phyloP scores from a whole-genome alignment of 306 rosid genomes.

The Lathyrus aphaca region DNA sequence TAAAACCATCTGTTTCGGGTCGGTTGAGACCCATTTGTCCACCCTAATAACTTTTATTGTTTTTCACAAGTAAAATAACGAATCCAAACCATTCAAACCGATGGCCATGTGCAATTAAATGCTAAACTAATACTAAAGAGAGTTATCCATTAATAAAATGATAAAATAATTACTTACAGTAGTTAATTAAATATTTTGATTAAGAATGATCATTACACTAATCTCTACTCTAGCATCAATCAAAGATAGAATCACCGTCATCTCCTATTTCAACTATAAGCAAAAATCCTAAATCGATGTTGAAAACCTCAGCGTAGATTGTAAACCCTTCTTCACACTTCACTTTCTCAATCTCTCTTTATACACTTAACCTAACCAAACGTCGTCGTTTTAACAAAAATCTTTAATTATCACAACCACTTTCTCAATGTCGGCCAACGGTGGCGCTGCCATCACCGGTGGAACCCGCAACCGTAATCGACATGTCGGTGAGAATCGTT shows the following conservation, averaged over 20 bases:
- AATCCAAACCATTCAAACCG: no score
- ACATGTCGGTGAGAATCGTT: conserved; percentile 65
- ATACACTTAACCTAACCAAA: conserved; percentile 35
- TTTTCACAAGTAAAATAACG: no score
- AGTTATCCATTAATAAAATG: not conserved
- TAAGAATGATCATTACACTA: conserved; percentile 3
- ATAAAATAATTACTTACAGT: not conserved
- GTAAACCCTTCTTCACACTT: conserved; percentile 32
- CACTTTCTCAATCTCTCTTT: not conserved
- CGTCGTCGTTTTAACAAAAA: conserved; percentile 37
- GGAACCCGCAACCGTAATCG: conserved; percentile 54
- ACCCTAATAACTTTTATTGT: no score
- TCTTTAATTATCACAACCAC: conserved; percentile 27
- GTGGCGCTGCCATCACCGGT: conserved; percentile 67
- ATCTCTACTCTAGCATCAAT: not conserved
- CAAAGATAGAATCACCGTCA: conserved; percentile 4
- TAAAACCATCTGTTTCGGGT: no score
- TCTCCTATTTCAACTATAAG: not conserved
- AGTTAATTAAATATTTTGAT: not conserved
- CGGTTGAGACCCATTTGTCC: no score
- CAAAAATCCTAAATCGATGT: conserved; percentile 1
- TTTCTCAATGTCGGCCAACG: conserved; percentile 66
- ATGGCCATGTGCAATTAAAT: no score
- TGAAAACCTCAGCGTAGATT: not conserved
- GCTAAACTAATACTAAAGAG: no score